phyloP scores from a whole-genome alignment of 768 basidiomycete genomes.

The Hericium rajendrae region DNA sequence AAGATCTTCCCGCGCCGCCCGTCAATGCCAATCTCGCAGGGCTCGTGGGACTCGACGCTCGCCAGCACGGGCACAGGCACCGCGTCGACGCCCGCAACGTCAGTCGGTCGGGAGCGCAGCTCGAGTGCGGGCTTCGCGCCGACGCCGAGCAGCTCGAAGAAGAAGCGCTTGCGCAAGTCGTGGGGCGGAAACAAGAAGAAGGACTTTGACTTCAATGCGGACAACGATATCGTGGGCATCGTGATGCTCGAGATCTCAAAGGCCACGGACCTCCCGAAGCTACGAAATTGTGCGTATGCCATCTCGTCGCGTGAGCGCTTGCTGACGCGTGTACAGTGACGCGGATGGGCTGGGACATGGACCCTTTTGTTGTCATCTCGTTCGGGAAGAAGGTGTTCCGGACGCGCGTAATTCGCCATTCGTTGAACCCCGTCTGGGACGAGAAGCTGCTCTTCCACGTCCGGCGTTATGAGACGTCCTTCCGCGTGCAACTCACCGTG shows the following conservation, averaged over 20 bases:
- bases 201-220: slow-evolving; percentile 53
- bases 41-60: slow-evolving; percentile 20
- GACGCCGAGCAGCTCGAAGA: slow-evolving; percentile 13
- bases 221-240: slow-evolving; percentile 84
- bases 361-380: slow-evolving; percentile 91
- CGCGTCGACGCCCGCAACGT: not conserved
- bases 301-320: not conserved
- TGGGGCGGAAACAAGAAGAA: slow-evolving; percentile 28
- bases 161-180: slow-evolving; percentile 30
- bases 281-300: slow-evolving; percentile 69
- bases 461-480: slow-evolving; percentile 72
- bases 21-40: slow-evolving; percentile 18
- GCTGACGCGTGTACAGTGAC: slow-evolving; percentile 43
- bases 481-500: slow-evolving; percentile 70
- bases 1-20: slow-evolving; percentile 28
- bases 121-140: not conserved
- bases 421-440: slow-evolving; percentile 83
- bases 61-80: slow-evolving; percentile 7
- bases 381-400: slow-evolving; percentile 98
- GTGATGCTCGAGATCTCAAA: slow-evolving; percentile 88
- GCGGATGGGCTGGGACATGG: slow-evolving; percentile 90
- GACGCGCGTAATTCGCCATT: slow-evolving; percentile 80
- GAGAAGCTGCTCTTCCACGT: slow-evolving; percentile 96
- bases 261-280: slow-evolving; percentile 74
- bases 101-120: not conserved